Percentiles rank a stretch among this genome's conserved stretches.
Conservation (phyloP, 1,284 basidiomycete genomes). For the Lignosus rhinocerotis region DNA sequence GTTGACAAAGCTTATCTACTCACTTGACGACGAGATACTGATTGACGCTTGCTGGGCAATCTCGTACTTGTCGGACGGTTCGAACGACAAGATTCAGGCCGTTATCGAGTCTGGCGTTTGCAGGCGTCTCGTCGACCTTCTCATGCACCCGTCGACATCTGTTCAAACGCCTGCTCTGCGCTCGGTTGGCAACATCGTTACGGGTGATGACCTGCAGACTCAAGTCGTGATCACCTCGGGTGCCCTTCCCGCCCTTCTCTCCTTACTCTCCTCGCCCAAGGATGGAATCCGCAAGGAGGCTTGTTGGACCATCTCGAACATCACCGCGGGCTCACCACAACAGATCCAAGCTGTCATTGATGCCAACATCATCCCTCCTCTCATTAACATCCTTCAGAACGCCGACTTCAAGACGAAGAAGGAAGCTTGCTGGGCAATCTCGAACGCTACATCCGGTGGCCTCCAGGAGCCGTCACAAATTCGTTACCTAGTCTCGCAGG, state of each 20-base stretch:
- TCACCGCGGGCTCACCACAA: constrained; percentile 94
- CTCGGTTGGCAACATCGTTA: constrained; percentile 98
- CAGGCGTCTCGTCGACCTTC: constrained; percentile 94
- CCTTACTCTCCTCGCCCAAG: constrained; percentile 92
- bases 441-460: constrained; percentile 98
- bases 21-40: constrained; percentile 97
- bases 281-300: constrained; percentile 97
- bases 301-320: constrained; percentile 99
- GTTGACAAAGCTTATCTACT: constrained; percentile 98
- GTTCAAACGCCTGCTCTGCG: constrained; percentile 99
- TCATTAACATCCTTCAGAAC: constrained; percentile 97
- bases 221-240: constrained; percentile 98
- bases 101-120: constrained; percentile 99
- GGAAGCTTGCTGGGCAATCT: constrained; percentile 99
- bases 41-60: constrained; percentile 99
- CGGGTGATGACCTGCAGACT: constrained; percentile 97
- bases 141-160: constrained; percentile 96
- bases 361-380: constrained; percentile 92
- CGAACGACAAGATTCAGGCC: constrained; percentile 99
- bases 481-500: constrained; percentile 96
- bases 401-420: constrained; percentile 99
- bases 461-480: constrained; percentile 97
- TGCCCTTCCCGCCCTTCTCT: constrained; percentile 90
- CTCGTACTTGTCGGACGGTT: constrained; percentile 98
- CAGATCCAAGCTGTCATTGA: constrained; percentile 94